These are phyloP conservation scores for Teunomyces gatunensis DNA, from an alignment of 805 yeast genomes.

Conservation along the genomic window DNA sequence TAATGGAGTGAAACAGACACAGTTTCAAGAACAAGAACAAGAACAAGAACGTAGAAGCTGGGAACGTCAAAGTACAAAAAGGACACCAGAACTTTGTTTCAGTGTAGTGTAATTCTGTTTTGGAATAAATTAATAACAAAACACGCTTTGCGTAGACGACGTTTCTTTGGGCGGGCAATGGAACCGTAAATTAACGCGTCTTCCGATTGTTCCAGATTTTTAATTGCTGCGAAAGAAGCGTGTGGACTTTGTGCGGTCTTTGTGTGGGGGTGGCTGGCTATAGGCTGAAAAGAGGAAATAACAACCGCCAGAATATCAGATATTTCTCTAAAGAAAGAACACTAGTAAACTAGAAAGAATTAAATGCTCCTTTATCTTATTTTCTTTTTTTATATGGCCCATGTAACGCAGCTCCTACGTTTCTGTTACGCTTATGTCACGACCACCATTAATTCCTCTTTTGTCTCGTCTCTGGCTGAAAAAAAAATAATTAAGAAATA, in stretches of 20 bases:
- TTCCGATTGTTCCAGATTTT: constrained; percentile 1
- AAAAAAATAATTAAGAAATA: background rate
- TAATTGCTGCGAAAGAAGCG: background rate
- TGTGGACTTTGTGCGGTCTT: background rate
- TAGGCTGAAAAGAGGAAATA: background rate
- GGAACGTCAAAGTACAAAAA: background rate
- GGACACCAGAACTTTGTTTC: background rate
- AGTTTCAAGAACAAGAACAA: too few relatives aligned
- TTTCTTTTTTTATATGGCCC: background rate
- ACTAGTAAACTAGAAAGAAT: too few relatives aligned
- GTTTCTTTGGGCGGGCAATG: background rate
- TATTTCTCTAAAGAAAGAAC: too few relatives aligned
- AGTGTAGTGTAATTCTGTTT: background rate
- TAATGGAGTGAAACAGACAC: background rate
- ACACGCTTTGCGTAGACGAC: background rate
- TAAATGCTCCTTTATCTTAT: too few relatives aligned
- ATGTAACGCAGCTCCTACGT: background rate
- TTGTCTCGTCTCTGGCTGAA: background rate
- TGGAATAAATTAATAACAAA: background rate
- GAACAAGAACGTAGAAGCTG: too few relatives aligned
- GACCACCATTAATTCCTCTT: background rate
- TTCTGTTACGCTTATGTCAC: background rate
- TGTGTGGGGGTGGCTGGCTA: background rate
- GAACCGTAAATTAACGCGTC: background rate
- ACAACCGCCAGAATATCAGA: background rate